Base-by-base conservation (phyloP, 2,329 filamentous ascomycete genomes). In the Penicillium sp. region DNA sequence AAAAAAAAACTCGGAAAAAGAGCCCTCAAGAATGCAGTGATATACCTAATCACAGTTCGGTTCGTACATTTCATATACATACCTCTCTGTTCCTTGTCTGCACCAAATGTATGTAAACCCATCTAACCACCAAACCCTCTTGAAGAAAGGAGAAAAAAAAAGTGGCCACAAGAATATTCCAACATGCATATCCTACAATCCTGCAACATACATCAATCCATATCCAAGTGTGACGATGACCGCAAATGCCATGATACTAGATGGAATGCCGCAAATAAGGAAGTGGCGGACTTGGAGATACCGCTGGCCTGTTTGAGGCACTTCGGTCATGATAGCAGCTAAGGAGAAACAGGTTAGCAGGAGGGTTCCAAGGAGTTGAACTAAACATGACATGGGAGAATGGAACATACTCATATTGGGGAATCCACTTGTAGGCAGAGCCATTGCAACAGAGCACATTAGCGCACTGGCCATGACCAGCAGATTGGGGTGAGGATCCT, bases 261-360 rank as follows among this genome's bases (percentile, higher is more conserved):
- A 87, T 0, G 94, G 93, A 35, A 99, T 84, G 67, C 94, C 94
- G n/a, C 92, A 81, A 47, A 89, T 95, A 67, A 99, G 87, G 74
- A 99, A 99, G 72, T 99, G 94, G 69, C 89, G 89, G 48, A 99
- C 95, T 56, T 88, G 81, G 50, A 99, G 81, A 69, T 99, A 99
- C 52, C 94, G 82, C 70, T 96, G 90, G 8, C 94, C 94, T 0
- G 92, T 95, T 60, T 88, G 83, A 0, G 90, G 84, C 66, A 99
- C 93, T 76, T 99, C 94, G 81, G 97, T 97, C 94, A 99, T 97
- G 67, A 99, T 97, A 4, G 94, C 94, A 68, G 94, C 91, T 95
- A 60, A 35, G 39, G 29, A 53, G 30, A 27, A 45, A 19, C 30
- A 16, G 19, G 40, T 61, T 56, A 61, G 57, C 39, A 52, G 29